Percentiles rank a stretch among this genome's conserved stretches.
phyloP scores from a whole-genome alignment of 352 stramenopile species.

The Globisporangium lucens region DNA sequence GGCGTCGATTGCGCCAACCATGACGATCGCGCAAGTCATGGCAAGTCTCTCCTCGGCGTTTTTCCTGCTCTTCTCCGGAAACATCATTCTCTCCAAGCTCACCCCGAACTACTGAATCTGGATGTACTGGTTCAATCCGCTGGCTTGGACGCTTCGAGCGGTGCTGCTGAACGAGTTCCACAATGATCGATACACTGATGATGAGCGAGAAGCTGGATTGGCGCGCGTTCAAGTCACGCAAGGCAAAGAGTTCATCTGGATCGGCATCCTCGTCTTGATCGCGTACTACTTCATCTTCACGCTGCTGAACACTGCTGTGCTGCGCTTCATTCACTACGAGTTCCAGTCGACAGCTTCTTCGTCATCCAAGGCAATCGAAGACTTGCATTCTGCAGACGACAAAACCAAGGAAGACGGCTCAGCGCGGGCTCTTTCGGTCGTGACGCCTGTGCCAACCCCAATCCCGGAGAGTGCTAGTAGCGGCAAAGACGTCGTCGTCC shows the following conservation, averaged over 20 bases:
- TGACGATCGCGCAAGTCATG: conserved; percentile 30
- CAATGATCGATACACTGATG: conserved; percentile 13
- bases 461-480: no score
- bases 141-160: conserved; percentile 33
- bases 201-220: conserved; percentile 1
- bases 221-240: conserved; percentile 17
- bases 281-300: conserved; percentile 46
- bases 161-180: conserved; percentile 37
- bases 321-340: conserved; percentile 42
- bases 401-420: conserved; percentile 17
- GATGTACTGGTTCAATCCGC: conserved; percentile 49
- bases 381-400: not conserved
- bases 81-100: conserved; percentile 39
- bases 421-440: not conserved
- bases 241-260: conserved; percentile 30
- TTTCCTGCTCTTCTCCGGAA: conserved; percentile 44
- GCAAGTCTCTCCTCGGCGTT: conserved; percentile 32
- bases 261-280: conserved; percentile 32
- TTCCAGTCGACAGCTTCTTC: conserved; percentile 6
- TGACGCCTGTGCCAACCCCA: no score
- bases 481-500: no score
- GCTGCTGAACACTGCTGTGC: conserved; percentile 27
- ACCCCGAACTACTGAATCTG: conserved; percentile 44
- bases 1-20: conserved; percentile 26
- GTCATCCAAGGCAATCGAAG: not conserved